Evolutionary conservation across 148 eudicot species (phyloP), one percentile per base, ranked within the genome.

Genomic region (Polygonum aviculare): DNA sequence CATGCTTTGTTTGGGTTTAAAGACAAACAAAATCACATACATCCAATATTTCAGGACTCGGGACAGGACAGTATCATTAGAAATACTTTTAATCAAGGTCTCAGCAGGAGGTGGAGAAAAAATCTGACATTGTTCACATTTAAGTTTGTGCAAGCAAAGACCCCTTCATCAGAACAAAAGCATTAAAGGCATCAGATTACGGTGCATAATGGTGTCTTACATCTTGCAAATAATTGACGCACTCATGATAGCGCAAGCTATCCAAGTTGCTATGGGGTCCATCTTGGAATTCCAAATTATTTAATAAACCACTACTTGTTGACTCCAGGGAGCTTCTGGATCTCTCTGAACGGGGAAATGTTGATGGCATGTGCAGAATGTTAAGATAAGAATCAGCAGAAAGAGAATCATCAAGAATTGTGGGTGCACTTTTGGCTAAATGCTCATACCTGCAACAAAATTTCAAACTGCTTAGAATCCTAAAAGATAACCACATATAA

Each of bases 381-480:
- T 92, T 95, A 76, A 95, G 96, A 83, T 92, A 95, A 63, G 99
- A 95, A 86, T 95, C 99, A 74, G 99, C 99, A 77, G 97, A 95
- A 40, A 95, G 87, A 75, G 99, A 93, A 87, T 95, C 99, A 80
- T 95, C 99, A 72, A 95, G 79, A 75, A 95, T 93, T 33, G 96
- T 87, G 15, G 99, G 97, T 76, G 99, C 99, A 88, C 97, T 92
- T 89, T 82, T 89, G 21, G 97, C 97, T 83, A 95, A 86, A 89
- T 95, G 98, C 44, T 95, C 96, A 73, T 95, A 92, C 98, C 98
- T 92, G 84, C 72, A 72, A 60, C 71, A 55, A 48, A 78, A 41
- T 48, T 73, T 77, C 18, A 75, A 82, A 38, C 7, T 35, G 21
- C 45, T 67, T 38, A 67, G 72, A 4, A 67, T 16, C 41, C 38